Base-by-base conservation (phyloP, 495 filamentous ascomycete species). In the Penicillium paradoxum region DNA sequence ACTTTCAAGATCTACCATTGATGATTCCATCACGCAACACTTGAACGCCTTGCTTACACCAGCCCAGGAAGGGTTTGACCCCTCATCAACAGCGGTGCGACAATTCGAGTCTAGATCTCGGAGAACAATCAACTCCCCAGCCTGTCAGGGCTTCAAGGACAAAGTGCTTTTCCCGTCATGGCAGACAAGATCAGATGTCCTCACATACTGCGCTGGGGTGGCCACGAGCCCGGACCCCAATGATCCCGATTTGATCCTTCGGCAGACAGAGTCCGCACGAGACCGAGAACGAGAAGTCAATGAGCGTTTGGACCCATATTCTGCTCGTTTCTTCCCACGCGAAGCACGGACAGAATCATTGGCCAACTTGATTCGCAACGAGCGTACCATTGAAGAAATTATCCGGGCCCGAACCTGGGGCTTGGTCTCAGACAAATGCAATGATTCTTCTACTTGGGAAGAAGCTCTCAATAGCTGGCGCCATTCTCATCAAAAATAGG, bases 281-380 rank as follows among this genome's bases (percentile, higher is more conserved):
- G 82, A 87, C 51, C 76, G 84, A 46, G 89, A 96, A 62, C 76
- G 84, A 46, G 77, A 91, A 5, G 85, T 97, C 14, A 78, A 98
- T 71, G 93, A 97, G 67, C 75, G 93, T 52, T 69, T 97, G 49
- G 93, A 98, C 70, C 93, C 93, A 15, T 98, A 98, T 61, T 90
- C 86, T 17, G 89, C 75, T 19, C 77, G 92, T 24, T 95, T 86
- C 62, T 92, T 90, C 54, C 90, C 91, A 0, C 75, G 80, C 39
- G 91, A 97, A 69, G 78, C 88, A 39, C 77, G 91, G 51, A 95
- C 92, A 1, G 89, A 98, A 71, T 80, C 79, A 36, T 65, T 98
- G 42, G 91, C 90, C 10, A 78, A 71, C 29, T 54, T 96, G 40
- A 69, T 97, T 29, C 80, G 92, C 55, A 90, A 89, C 67, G 91